phyloP scores from a whole-genome alignment of 169 alveolate species.

The Babesia divergens region DNA sequence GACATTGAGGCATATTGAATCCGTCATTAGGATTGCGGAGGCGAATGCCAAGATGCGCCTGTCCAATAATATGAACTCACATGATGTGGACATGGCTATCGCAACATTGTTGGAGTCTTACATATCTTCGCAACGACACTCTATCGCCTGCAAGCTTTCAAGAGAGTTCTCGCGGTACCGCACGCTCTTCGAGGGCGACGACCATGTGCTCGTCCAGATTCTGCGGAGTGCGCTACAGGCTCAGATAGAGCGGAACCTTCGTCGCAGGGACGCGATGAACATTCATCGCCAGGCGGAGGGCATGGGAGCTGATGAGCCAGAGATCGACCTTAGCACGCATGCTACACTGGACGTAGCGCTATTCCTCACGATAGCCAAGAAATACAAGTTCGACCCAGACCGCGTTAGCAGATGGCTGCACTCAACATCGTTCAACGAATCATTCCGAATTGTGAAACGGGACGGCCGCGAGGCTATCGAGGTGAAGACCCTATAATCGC shows the following conservation, averaged over 20 bases:
- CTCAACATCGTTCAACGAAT: conserved; percentile 70
- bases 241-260: conserved; percentile 61
- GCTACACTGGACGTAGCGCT: conserved; percentile 27
- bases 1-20: conserved; percentile 95
- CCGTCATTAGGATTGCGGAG: conserved; percentile 94
- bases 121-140: conserved; percentile 91
- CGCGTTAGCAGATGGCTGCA: conserved; percentile 77
- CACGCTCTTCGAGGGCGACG: conserved; percentile 80
- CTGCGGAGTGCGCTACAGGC: conserved; percentile 73
- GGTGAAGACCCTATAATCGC: conserved; percentile 31
- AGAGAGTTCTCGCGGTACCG: conserved; percentile 81
- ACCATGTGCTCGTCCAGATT: conserved; percentile 76
- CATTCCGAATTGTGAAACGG: conserved; percentile 57
- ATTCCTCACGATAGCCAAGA: conserved; percentile 69
- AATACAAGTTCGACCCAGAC: conserved; percentile 71
- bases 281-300: conserved; percentile 63
- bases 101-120: conserved; percentile 94
- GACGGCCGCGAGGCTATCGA: conserved; percentile 68
- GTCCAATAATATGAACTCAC: conserved; percentile 89
- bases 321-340: not conserved
- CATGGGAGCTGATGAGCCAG: conserved; percentile 52
- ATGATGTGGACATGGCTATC: conserved; percentile 96
- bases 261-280: conserved; percentile 61
- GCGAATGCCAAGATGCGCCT: conserved; percentile 95
- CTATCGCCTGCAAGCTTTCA: conserved; percentile 88